Percentiles rank a stretch among this genome's conserved stretches.
These are phyloP conservation scores for Apiospora koreana DNA, from an alignment of 2,329 filamentous ascomycete species.

Conservation along the genomic window DNA sequence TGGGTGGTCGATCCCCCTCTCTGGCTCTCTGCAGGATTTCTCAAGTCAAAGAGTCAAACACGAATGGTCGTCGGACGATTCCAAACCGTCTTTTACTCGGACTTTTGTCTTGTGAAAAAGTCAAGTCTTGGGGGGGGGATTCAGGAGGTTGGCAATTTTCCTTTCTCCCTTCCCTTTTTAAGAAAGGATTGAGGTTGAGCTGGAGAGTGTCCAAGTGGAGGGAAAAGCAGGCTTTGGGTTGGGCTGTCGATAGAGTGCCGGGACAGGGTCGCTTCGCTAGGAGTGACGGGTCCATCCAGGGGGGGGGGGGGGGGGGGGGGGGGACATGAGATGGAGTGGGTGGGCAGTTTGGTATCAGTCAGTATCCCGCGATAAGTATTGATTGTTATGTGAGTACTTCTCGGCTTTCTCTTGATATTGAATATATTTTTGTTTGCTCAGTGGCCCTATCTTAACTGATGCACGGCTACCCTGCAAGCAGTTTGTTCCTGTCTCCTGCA, in stretches of 20 bases:
- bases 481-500: neutral
- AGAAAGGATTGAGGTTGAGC: constrained; percentile 12
- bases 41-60: neutral
- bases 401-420: neutral
- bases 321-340: neutral
- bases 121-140: neutral
- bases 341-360: neutral
- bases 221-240: constrained; percentile 15
- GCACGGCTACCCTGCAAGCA: neutral
- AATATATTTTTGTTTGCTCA: neutral
- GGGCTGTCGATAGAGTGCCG: constrained; percentile 6
- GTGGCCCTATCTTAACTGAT: neutral
- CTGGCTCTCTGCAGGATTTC: neutral
- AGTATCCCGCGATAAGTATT: neutral
- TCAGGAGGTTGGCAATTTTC: constrained; percentile 8
- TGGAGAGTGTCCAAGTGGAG: constrained; percentile 15
- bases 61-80: neutral
- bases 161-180: neutral
- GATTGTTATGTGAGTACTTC: constrained; percentile 9
- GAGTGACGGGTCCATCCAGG: neutral
- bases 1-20: constrained; percentile 3
- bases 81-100: neutral
- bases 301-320: neutral
- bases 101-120: neutral
- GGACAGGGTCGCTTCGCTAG: constrained; percentile 10